Percentiles rank a stretch among this genome's conserved stretches.
phyloP scores from a whole-genome alignment of 805 yeast species.

The Saturnispora sanitii region DNA sequence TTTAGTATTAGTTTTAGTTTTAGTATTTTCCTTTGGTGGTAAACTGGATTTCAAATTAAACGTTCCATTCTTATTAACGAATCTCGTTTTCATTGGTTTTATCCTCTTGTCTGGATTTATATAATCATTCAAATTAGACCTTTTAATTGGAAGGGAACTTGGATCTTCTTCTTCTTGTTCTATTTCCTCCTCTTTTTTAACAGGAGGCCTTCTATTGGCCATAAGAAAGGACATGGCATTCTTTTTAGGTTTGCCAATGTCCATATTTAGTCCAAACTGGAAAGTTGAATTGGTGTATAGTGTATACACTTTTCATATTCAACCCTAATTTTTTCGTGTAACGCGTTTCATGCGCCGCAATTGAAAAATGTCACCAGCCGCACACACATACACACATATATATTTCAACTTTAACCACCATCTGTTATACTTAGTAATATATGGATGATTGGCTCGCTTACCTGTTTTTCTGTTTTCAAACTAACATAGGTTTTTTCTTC shows the following conservation, averaged over 20 bases:
- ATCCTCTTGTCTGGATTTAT: neutral
- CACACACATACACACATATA: too few species aligned
- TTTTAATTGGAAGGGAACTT: neutral
- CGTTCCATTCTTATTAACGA: neutral
- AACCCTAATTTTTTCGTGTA: neutral
- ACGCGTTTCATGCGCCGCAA: constrained; percentile 1
- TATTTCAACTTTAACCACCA: too few species aligned
- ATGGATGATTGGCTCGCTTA: too few species aligned
- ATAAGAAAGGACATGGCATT: constrained; percentile 8
- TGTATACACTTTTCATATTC: neutral
- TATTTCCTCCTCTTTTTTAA: neutral
- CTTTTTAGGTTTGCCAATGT: neutral
- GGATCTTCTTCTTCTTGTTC: neutral
- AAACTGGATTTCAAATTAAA: neutral
- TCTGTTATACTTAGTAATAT: too few species aligned
- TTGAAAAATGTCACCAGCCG: too few species aligned
- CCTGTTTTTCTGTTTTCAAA: too few species aligned
- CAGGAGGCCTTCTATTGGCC: neutral
- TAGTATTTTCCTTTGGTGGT: neutral
- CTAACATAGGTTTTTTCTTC: too few species aligned
- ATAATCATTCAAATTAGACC: neutral
- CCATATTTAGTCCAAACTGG: neutral
- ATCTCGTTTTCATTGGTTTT: neutral
- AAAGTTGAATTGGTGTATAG: neutral
- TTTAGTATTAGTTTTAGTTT: neutral